These are phyloP conservation scores for Tuber brumale DNA, from an alignment of 495 filamentous ascomycete species.

Conservation along the genomic window DNA sequence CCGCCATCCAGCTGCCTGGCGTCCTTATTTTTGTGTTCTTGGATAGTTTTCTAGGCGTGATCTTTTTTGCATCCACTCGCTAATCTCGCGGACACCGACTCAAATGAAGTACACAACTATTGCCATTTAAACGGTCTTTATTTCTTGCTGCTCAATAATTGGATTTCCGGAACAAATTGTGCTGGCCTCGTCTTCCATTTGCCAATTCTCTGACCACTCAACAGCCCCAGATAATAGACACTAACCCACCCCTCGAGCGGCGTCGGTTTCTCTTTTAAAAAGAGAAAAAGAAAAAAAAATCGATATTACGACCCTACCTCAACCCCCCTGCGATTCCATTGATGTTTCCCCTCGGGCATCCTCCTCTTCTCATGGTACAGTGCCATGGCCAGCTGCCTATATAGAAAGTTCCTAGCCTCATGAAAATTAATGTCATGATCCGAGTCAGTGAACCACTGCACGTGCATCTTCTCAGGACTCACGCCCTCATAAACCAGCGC, in stretches of 20 bases:
- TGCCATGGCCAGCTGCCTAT: slow-evolving; percentile 50
- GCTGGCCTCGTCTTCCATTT: too few species aligned
- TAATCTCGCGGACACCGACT: too few species aligned
- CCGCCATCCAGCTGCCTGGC: too few species aligned
- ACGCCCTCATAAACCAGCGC: slow-evolving; percentile 49
- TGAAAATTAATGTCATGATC: slow-evolving; percentile 52
- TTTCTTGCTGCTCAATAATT: too few species aligned
- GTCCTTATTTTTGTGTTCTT: too few species aligned
- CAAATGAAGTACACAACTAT: too few species aligned
- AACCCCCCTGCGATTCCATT: slow-evolving; percentile 43
- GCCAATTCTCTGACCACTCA: not conserved
- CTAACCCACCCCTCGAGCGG: not conserved
- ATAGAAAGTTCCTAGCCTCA: slow-evolving; percentile 46
- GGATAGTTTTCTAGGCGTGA: too few species aligned
- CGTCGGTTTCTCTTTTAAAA: not conserved
- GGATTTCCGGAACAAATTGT: too few species aligned
- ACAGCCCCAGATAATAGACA: not conserved
- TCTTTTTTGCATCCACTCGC: too few species aligned
- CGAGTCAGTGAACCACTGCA: slow-evolving; percentile 51
- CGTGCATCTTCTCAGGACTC: slow-evolving; percentile 50
- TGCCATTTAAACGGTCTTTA: too few species aligned
- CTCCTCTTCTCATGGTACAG: slow-evolving; percentile 50
- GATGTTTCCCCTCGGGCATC: slow-evolving; percentile 42
- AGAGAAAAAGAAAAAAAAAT: not conserved
- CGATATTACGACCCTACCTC: not conserved